These are phyloP conservation scores for Ceratocystis smalleyi DNA, from an alignment of 2,329 filamentous ascomycete genomes.

Conservation along the genomic window DNA sequence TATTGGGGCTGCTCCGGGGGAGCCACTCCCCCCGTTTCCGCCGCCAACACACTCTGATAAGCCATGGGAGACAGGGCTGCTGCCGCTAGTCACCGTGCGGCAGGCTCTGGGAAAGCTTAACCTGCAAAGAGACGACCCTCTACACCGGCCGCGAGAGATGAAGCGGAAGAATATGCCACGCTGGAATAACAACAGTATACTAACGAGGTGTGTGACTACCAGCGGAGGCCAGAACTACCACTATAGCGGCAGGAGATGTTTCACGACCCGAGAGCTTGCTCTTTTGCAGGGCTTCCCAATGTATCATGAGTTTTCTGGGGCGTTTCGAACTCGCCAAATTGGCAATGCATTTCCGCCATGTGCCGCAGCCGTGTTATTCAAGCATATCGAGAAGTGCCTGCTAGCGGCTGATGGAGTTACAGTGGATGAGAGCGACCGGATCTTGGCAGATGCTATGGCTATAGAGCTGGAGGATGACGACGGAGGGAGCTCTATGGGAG, in stretches of 20 bases:
- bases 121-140: slow-evolving; percentile 21
- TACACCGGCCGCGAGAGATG: slow-evolving; percentile 27
- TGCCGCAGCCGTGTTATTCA: slow-evolving; percentile 35
- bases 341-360: slow-evolving; percentile 64
- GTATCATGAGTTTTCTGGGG: slow-evolving; percentile 39
- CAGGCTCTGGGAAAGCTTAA: slow-evolving; percentile 28
- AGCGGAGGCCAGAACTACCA: slow-evolving; percentile 49
- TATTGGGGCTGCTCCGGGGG: slow-evolving; percentile 50
- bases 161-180: slow-evolving; percentile 23
- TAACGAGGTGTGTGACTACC: slow-evolving; percentile 48
- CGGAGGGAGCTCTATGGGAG: background rate
- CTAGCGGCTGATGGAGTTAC: slow-evolving; percentile 27
- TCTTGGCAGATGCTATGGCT: slow-evolving; percentile 15
- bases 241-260: slow-evolving; percentile 44
- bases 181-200: slow-evolving; percentile 33
- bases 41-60: slow-evolving; percentile 39
- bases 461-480: slow-evolving; percentile 10
- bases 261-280: slow-evolving; percentile 54
- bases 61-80: slow-evolving; percentile 20
- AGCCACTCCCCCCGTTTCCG: slow-evolving; percentile 52
- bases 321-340: slow-evolving; percentile 45
- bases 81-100: slow-evolving; percentile 31
- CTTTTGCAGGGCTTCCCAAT: slow-evolving; percentile 53
- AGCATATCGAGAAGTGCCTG: slow-evolving; percentile 33
- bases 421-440: slow-evolving; percentile 6